Percentiles rank a stretch among this genome's conserved stretches.
Evolutionary conservation across 192 early-diverging fungal species (phyloP).

Genomic region (Geosiphon pyriformis): DNA sequence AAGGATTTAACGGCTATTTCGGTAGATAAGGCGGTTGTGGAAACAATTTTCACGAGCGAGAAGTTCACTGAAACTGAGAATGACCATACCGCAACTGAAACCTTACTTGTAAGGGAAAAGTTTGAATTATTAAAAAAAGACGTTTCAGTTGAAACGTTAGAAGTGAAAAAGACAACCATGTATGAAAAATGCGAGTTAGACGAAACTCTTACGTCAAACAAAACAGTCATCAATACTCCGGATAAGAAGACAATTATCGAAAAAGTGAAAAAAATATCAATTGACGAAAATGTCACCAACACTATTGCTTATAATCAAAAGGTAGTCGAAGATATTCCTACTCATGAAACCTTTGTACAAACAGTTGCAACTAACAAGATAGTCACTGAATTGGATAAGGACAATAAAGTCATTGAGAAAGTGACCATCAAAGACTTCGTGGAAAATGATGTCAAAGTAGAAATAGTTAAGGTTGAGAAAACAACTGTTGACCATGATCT

Average conservation of each 20-base stretch:
- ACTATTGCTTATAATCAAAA: neutral
- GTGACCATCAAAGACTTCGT: neutral
- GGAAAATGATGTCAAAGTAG: neutral
- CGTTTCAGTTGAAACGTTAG: too few species aligned
- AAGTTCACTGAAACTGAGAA: too few species aligned
- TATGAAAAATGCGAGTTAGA: too few species aligned
- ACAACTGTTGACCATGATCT: neutral
- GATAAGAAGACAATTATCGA: neutral
- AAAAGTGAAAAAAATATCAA: neutral
- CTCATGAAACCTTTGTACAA: neutral
- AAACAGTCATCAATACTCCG: neutral
- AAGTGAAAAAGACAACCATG: too few species aligned
- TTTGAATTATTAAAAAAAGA: too few species aligned
- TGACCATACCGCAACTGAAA: too few species aligned
- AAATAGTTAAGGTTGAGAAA: neutral
- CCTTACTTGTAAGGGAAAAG: too few species aligned
- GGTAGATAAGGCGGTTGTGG: too few species aligned
- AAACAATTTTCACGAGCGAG: too few species aligned
- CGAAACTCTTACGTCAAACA: neutral
- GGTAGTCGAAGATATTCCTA: neutral
- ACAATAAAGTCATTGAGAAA: neutral
- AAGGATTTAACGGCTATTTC: too few species aligned
- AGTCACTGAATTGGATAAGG: neutral
- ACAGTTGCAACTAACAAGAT: neutral
- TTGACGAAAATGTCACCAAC: neutral